These are phyloP conservation scores for Neopestalotiopsis rosae DNA, from an alignment of 2,329 filamentous ascomycete genomes.

Conservation along the genomic window DNA sequence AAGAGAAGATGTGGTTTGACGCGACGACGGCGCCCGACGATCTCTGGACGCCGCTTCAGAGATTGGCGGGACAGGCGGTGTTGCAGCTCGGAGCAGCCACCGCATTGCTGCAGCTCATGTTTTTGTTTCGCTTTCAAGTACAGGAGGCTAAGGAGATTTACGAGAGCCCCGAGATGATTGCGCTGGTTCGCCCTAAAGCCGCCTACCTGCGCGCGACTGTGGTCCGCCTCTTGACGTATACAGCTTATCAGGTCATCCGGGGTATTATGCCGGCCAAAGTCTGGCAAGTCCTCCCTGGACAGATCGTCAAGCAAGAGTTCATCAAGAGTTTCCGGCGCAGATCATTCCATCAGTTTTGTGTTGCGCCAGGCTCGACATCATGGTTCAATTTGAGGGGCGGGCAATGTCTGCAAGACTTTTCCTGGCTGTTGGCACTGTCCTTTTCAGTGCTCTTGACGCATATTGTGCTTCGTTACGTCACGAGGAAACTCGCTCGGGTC, in stretches of 20 bases:
- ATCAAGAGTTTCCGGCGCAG: not conserved
- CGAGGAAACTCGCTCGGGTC: not conserved
- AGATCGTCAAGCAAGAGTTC: not conserved
- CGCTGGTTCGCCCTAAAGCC: not conserved
- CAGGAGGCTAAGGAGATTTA: not conserved
- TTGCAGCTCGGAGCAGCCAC: not conserved
- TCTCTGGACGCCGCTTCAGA: not conserved
- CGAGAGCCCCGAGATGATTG: not conserved
- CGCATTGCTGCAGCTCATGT: not conserved
- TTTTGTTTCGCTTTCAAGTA: not conserved
- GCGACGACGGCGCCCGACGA: not conserved
- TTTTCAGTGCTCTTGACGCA: not conserved
- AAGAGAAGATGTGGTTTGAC: slow-evolving; percentile 5
- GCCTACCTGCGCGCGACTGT: slow-evolving; percentile 26
- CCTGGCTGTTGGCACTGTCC: not conserved
- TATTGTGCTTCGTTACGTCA: not conserved
- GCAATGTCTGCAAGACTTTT: not conserved
- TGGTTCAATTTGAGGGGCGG: not conserved
- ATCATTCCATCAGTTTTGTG: not conserved
- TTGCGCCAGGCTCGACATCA: not conserved
- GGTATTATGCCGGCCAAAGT: not conserved
- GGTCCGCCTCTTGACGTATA: slow-evolving; percentile 31
- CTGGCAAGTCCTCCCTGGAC: not conserved
- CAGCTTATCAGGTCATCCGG: slow-evolving; percentile 30
- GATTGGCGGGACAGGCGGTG: not conserved